Base-by-base conservation (phyloP, 2,329 filamentous ascomycete species). In the Phaeosphaeriaceae sp. region DNA sequence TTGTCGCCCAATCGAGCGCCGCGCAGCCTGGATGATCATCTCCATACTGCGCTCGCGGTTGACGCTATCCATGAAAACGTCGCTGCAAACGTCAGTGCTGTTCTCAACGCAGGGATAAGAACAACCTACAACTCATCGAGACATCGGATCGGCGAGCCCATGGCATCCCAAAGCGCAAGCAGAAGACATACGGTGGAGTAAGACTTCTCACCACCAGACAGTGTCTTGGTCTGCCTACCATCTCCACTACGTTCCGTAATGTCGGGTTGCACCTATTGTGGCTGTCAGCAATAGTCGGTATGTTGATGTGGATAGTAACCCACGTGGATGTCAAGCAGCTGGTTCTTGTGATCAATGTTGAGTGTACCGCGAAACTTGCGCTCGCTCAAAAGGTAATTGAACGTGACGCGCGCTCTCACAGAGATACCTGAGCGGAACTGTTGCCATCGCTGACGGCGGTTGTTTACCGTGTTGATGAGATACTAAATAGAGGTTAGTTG, bases 31-130 rank as follows among this genome's bases (percentile, higher is more conserved):
- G 67, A 97, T 93, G 77, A 99, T 91, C 90, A 99, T 92, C 62
- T 91, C 91, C 69, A 96, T 97, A 74, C 92, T 96, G 67, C 96
- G 91, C 55, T 91, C 92, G 60, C 95, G 88, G 78, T 99, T 99
- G 58, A 98, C 92, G 67, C 90, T 92, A 78, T 99, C 95, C 95
- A 99, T 99, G 83, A 97, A 99, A 31, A 99, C 95, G 75, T 99
- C 95, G 73, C 83, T 85, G 59, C 24, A 11, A 5, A 24, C 25
- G 45, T 56, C 52, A 75, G 66, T 45, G 24, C 10, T 10, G 20
- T 6, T 7, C 71, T 51, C 22, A 41, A 44, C n/a, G n/a, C 5
- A 50, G 9, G 2, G 48, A 25, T 21, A 2, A 22, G n/a, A 5
- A 2, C 15, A 20, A 78, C 82, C 65, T 75, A 85, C 83, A 98